These are phyloP conservation scores for Paxillus involutus DNA, from an alignment of 768 basidiomycete genomes.

Conservation along the genomic window DNA sequence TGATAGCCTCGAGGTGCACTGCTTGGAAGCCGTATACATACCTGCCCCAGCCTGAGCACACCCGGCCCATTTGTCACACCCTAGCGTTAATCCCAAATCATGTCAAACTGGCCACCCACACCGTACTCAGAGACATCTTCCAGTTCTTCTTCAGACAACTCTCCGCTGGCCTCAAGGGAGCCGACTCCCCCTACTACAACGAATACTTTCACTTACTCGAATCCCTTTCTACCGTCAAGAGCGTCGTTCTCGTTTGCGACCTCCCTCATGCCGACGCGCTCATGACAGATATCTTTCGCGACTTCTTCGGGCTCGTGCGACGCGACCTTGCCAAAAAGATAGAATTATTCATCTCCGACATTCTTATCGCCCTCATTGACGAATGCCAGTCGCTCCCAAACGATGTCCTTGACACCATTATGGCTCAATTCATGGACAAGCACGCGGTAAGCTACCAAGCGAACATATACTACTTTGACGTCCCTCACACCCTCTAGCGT, in stretches of 20 bases:
- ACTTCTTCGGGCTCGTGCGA: conserved; percentile 78
- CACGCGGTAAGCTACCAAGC: conserved; percentile 52
- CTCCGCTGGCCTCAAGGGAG: conserved; percentile 64
- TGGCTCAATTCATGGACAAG: conserved; percentile 85
- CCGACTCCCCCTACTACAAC: conserved; percentile 82
- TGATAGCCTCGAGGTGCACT: too few relatives aligned
- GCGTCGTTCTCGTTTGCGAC: conserved; percentile 91
- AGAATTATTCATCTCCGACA: conserved; percentile 84
- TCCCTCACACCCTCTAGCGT: conserved; percentile 38
- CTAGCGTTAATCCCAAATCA: too few relatives aligned
- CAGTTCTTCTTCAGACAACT: conserved; percentile 95
- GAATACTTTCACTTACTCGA: conserved; percentile 97
- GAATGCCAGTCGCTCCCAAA: conserved; percentile 77
- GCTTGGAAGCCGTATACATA: too few relatives aligned
- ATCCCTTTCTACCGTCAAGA: conserved; percentile 91
- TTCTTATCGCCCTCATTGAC: conserved; percentile 86
- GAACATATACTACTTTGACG: not conserved
- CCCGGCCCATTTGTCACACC: too few relatives aligned
- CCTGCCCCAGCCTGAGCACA: too few relatives aligned
- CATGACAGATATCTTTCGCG: conserved; percentile 78
- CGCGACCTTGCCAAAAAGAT: conserved; percentile 78
- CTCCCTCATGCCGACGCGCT: conserved; percentile 85
- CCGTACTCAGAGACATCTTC: conserved; percentile 93
- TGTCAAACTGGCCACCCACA: conserved; percentile 36
- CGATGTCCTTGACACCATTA: conserved; percentile 76